Base-by-base conservation (phyloP, 2,329 filamentous ascomycete species). In the Ascochyta fabae region DNA sequence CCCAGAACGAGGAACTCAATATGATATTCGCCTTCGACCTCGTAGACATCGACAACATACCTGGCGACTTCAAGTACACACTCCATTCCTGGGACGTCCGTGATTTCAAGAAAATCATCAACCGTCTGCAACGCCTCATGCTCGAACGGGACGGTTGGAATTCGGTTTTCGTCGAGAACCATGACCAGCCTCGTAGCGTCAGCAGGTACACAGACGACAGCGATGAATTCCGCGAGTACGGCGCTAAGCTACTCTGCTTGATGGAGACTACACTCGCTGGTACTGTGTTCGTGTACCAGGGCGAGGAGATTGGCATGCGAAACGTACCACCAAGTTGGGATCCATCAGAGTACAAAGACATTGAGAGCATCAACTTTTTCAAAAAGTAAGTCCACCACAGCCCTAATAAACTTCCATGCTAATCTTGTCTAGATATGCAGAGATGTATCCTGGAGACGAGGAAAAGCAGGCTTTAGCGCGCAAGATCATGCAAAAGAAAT, bases 21-120 rank as follows among this genome's bases (percentile, higher is more conserved):
- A 90, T 90, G 88, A 86, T 89, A 6, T 90, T 90, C 70, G 75
- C 77, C 41, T 81, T 81, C 53, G 79, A 80, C 44, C 61, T 81
- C 6, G 72, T 75, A 0, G 72, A 75, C 42, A 73, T 75, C 19
- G 73, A 75, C 38, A 75, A 74, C 22, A 64, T 72, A 2, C 72
- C 73, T 0, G 72, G 70, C 3, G 71, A 75, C 42, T 75, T 75
- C 62, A 74, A 73, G 38, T 72, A 59, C 42, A 69, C 69, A 0
- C 52, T 75, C 1, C 66, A 75, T 15, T 60, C 62, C 0, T 76
- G 72, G 72, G 66, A 75, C 41, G 67, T 67, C 13, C 59, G 64
- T 3, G 72, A 76, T 24, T 34, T 76, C 4, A 74, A 74, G 47
- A 59, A 62, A 3, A 71, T 71, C n/a, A 44, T 74, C 9, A 75